Evolutionary conservation across 2,329 filamentous ascomycete species (phyloP), one percentile per base, ranked within the genome.

Genomic region (Venturiaceae sp.): DNA sequence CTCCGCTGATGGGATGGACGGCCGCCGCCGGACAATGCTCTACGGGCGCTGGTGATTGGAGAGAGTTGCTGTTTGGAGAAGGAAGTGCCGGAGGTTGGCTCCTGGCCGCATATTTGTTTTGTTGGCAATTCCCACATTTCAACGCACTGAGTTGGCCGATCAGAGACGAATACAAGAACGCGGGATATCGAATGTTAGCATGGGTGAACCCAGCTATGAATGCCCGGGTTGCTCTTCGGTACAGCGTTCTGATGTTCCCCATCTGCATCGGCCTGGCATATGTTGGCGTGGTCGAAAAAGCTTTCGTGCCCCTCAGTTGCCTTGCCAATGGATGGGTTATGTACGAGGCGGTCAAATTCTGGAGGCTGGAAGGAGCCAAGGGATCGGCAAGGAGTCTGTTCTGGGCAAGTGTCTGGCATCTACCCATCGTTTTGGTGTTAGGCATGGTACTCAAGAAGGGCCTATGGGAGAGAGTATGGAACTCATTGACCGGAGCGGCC

Each of bases 81-180:
- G 67, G 83, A 71, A 80, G 78, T 28, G 74, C 84, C 11, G 94
- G 94, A 5, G 94, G 92, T 3, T 99, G 94, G 94, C 75, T 97
- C 0, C 77, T 96, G 14, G 92, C 90, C 1, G 84, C 81, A 0
- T 75, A 97, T 6, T 77, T 99, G 5, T 95, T 96, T 64, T 87
- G 91, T 13, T 99, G 94, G 94, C 92, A 99, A 69, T 97, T 99
- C 68, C 91, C 94, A 3, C 94, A 99, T 74, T 99, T 99, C 77
- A 97, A 96, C 80, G 87, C 92, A 1, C 79, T 99, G 23, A 92
- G 88, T 52, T 95, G 92, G 83, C 79, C 83, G 3, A 95, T 97
- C 61, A 81, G 90, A 21, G 86, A 95, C 8, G 94, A 99, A 71
- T 99, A 99, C 77, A 86, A 85, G 63, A 72, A 74, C 34, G 83